Evolutionary conservation across 2,329 filamentous ascomycete species (phyloP).

Genomic region (Ophiocordyceps camponoti-leonardi): DNA sequence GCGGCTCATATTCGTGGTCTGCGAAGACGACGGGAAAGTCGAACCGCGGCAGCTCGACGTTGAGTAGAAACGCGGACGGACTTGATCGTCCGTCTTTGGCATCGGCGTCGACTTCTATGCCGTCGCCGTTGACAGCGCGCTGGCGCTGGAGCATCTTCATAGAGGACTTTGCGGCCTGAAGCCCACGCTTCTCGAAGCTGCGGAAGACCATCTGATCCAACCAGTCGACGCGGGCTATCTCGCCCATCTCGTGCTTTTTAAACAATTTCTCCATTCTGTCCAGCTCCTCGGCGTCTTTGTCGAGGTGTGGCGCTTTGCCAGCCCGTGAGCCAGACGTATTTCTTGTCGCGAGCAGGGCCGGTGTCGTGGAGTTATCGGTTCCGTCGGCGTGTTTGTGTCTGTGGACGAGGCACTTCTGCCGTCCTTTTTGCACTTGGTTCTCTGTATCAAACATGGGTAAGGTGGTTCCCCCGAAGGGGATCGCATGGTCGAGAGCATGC

Average conservation of each 20-base stretch:
- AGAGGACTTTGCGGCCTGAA: slow-evolving; percentile 46
- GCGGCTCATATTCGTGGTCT: slow-evolving; percentile 79
- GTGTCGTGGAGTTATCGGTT: slow-evolving; percentile 62
- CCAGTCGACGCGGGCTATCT: slow-evolving; percentile 87
- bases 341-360: slow-evolving; percentile 41
- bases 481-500: slow-evolving; percentile 54
- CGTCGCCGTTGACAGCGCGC: slow-evolving; percentile 22
- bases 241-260: slow-evolving; percentile 97
- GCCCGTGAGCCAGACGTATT: slow-evolving; percentile 33
- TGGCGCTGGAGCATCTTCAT: slow-evolving; percentile 39
- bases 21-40: slow-evolving; percentile 93
- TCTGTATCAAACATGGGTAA: slow-evolving; percentile 83
- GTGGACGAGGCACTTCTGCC: slow-evolving; percentile 80
- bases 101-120: slow-evolving; percentile 9
- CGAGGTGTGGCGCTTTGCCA: slow-evolving; percentile 31
- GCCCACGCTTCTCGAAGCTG: slow-evolving; percentile 62
- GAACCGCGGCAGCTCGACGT: slow-evolving; percentile 83
- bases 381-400: slow-evolving; percentile 74
- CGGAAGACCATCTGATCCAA: slow-evolving; percentile 89
- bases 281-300: slow-evolving; percentile 65
- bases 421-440: slow-evolving; percentile 77
- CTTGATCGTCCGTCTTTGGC: slow-evolving; percentile 27
- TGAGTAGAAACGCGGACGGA: slow-evolving; percentile 55
- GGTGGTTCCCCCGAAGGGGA: slow-evolving; percentile 90
- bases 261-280: slow-evolving; percentile 78